Evolutionary conservation across 2,329 filamentous ascomycete genomes (phyloP), one percentile per base, ranked within the genome.

Genomic region (Penicillium hordei): DNA sequence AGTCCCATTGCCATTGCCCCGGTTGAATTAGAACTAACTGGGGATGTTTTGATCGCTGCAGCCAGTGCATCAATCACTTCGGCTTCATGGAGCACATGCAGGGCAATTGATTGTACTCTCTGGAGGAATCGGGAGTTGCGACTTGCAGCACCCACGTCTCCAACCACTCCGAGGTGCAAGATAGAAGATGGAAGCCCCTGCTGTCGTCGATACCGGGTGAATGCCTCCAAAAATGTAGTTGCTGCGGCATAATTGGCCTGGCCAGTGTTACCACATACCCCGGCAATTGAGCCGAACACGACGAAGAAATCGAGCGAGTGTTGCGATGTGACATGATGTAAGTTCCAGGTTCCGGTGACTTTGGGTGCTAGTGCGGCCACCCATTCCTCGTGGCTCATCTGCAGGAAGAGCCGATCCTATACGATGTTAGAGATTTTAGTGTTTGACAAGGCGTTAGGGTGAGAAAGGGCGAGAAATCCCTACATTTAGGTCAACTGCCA

Each of bases 221-320:
- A 63, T 1, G 66, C 64, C 42, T 73, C 68, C 8, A 74, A 62
- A 59, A 68, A 77, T 6, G 70, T 63, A 52, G 70, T 71, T 10
- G 66, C 74, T 12, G 74, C 70, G 0, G 70, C 68, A 45, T 78
- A 77, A 55, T 75, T 78, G 4, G 79, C 70, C 49, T 82, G 69
- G 4, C 77, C 74, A 0, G 70, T 58, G 48, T 78, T 78, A 0
- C 80, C 65, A 23, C 44, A 55, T 0, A 64, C 33, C 1, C 63
- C 61, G 1, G 49, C 76, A 4, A 79, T 48, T 4, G 75, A 77
- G 3, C 71, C 71, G 7, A 75, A 65, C 15, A 71, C 61, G 42
- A 76, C 54, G 25, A 69, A 68, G 44, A 68, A 67, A 43, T 67
- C 62, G 4, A 69, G 44, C 0, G 44, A 27, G 19, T 23, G 15